Percentiles rank a stretch among this genome's conserved stretches.
These are phyloP conservation scores for Chalciporus pseudorubinellus DNA, from an alignment of 768 basidiomycete genomes.

Conservation along the genomic window DNA sequence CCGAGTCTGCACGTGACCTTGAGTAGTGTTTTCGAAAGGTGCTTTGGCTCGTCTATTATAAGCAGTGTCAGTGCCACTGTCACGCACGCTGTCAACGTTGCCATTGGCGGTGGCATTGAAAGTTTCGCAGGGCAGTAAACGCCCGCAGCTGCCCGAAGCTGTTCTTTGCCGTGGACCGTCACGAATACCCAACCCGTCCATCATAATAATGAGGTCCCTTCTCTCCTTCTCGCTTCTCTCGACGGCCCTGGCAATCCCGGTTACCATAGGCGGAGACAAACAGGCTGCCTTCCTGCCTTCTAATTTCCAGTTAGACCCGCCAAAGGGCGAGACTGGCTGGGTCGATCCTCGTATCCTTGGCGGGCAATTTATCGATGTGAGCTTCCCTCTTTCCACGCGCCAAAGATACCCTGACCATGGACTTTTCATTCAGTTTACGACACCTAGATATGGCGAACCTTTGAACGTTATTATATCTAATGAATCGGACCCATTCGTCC, in stretches of 20 bases:
- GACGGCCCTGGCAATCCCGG: constrained; percentile 14
- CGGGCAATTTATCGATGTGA: constrained; percentile 74
- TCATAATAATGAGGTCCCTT: constrained; percentile 21
- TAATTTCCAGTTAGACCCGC: constrained; percentile 3
- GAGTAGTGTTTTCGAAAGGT: too few species aligned
- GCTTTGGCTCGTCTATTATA: too few species aligned
- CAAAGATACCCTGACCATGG: neutral
- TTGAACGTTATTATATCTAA: constrained; percentile 82
- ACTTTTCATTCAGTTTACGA: constrained; percentile 53
- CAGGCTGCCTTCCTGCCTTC: constrained; percentile 12
- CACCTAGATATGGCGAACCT: constrained; percentile 68
- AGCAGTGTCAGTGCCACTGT: too few species aligned
- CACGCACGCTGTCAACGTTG: neutral
- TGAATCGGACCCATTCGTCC: constrained; percentile 73
- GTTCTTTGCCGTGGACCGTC: neutral
- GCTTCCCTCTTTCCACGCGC: constrained; percentile 19
- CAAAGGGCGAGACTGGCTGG: constrained; percentile 41
- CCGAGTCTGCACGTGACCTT: constrained; percentile 18
- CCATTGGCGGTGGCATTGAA: neutral
- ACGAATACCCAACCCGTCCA: neutral
- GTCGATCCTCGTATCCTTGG: constrained; percentile 71
- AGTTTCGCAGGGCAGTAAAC: constrained; percentile 2
- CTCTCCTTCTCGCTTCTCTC: constrained; percentile 12
- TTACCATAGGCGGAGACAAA: constrained; percentile 6
- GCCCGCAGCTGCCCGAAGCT: neutral